Evolutionary conservation across 257 asterid species (phyloP), one percentile per base, ranked within the genome.

Genomic region (Eustoma russellianum): DNA sequence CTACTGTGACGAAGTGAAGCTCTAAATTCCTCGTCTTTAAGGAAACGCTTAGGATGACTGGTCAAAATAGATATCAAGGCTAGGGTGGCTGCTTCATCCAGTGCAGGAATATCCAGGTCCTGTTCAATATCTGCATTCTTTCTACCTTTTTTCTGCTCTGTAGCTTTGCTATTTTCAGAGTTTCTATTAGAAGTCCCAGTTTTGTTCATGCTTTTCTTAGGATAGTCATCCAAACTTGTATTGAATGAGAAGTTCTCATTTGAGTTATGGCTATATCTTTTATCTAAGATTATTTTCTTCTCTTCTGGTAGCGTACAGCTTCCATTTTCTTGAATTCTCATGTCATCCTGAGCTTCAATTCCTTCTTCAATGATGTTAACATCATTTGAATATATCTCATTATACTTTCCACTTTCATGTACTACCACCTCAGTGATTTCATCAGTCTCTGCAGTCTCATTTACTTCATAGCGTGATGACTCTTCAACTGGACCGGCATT

Each of bases 61-160:
- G 68, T 75, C 59, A 87, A 63, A 68, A 87, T 77, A n/a, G 94
- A 81, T 62, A 82, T 63, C 55, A 87, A 51, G 40, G 94, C 96
- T 74, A 75, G 80, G 49, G 76, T 62, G 34, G 96, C 93, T 11
- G 68, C 84, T 67, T 77, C 90, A 58, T 87, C 90, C 8, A 87
- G 85, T 64, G 94, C 72, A 6, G 93, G 94, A 56, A 66, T 56
- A 50, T 59, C 74, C 15, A 62, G 17, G 41, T 59, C 69, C 50
- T 72, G 74, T 17, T 79, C 82, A 53, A 64, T 33, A 54, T 52
- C 65, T 14, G 57, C 65, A 35, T 75, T 64, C 66, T 62, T 76
- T 16, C 43, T 19, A 55, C 74, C 68, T 57, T 53, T 66, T 11
- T 38, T 38, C 9, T 8, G 5, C 30, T 24, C 30, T 30, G 57